These are phyloP conservation scores for Capronia epimyces DNA, from an alignment of 2,329 filamentous ascomycete species.

Conservation along the genomic window DNA sequence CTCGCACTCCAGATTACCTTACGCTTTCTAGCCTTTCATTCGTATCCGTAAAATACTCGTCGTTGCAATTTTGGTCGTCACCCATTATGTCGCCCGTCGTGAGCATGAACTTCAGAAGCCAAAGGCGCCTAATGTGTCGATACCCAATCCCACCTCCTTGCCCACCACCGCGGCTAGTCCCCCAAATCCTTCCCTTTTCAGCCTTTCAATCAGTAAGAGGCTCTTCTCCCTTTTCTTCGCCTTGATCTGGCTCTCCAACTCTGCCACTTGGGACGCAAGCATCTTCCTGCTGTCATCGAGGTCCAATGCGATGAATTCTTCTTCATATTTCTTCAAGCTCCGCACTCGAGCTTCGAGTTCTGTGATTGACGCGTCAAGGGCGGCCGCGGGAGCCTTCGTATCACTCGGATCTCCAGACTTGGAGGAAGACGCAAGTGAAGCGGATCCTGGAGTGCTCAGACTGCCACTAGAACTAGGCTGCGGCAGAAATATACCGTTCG, in stretches of 20 bases:
- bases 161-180: slow-evolving; percentile 24
- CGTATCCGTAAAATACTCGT: no score
- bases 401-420: slow-evolving; percentile 6
- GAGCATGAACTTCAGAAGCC: not conserved
- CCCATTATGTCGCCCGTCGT: no score
- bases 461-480: slow-evolving; percentile 11
- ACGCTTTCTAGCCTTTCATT: no score
- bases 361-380: slow-evolving; percentile 23
- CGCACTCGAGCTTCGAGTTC: slow-evolving; percentile 23
- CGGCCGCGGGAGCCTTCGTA: slow-evolving; percentile 12
- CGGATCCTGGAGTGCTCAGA: slow-evolving; percentile 8
- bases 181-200: slow-evolving; percentile 28
- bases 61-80: no score
- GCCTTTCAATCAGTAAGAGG: slow-evolving; percentile 24
- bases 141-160: slow-evolving; percentile 25
- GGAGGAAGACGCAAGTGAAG: slow-evolving; percentile 8
- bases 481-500: slow-evolving; percentile 17
- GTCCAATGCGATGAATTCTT: slow-evolving; percentile 27
- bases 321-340: slow-evolving; percentile 26
- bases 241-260: slow-evolving; percentile 25
- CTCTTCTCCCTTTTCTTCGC: slow-evolving; percentile 25
- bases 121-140: not conserved
- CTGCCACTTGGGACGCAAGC: slow-evolving; percentile 22
- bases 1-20: no score
- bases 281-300: slow-evolving; percentile 27